Conservation (phyloP, 2,329 filamentous ascomycete species). For the Xylaria sp. region DNA sequence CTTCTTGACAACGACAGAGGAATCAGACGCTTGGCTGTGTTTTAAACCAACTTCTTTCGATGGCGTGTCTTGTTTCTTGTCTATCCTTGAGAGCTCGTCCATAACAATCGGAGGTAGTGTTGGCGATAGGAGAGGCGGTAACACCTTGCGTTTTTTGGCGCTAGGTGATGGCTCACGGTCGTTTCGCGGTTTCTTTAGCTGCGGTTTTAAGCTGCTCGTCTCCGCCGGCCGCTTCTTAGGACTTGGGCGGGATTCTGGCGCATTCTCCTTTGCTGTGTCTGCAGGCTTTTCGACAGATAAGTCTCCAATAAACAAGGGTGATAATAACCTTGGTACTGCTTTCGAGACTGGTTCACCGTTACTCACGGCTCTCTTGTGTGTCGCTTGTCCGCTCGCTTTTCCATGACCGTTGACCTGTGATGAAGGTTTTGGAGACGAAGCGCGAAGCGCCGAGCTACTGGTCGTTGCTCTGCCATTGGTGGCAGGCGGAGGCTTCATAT, state of each 20-base stretch:
- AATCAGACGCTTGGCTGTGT: conserved; percentile 48
- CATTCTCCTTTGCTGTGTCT: conserved; percentile 42
- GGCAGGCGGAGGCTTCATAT: conserved; percentile 39
- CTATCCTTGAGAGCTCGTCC: conserved; percentile 56
- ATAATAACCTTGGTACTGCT: conserved; percentile 63
- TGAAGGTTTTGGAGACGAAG: conserved; percentile 53
- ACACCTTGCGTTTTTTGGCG: conserved; percentile 53
- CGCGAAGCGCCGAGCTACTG: conserved; percentile 40
- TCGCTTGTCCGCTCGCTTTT: conserved; percentile 49
- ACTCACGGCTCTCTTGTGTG: conserved; percentile 54
- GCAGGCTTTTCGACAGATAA: conserved; percentile 51
- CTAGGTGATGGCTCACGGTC: conserved; percentile 46
- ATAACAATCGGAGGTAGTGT: conserved; percentile 65
- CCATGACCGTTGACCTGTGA: conserved; percentile 58
- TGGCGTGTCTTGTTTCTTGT: conserved; percentile 45
- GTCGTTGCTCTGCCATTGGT: conserved; percentile 45
- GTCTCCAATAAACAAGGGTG: conserved; percentile 56
- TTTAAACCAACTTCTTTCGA: conserved; percentile 45
- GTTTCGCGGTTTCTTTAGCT: conserved; percentile 47
- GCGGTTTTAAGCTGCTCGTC: conserved; percentile 44
- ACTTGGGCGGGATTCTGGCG: conserved; percentile 42
- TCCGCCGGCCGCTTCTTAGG: conserved; percentile 51
- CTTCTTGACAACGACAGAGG: conserved; percentile 52
- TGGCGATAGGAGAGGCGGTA: conserved; percentile 66
- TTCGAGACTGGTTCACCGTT: conserved; percentile 48